These are phyloP conservation scores for Bruguiera gymnorhiza DNA, from an alignment of 345 rosid species.

Conservation along the genomic window DNA sequence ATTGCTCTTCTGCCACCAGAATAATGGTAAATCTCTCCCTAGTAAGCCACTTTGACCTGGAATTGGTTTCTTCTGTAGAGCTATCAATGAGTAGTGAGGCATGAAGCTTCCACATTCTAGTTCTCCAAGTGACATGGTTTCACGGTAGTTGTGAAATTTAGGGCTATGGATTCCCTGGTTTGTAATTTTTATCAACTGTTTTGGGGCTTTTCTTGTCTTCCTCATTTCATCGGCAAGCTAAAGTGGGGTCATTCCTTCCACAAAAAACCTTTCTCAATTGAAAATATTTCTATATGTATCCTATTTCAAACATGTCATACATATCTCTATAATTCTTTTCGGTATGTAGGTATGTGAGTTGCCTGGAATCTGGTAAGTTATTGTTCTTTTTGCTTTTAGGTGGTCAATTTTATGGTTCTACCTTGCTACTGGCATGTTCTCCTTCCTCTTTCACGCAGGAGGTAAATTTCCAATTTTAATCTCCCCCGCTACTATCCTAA, in stretches of 20 bases:
- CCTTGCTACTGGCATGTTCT: not conserved
- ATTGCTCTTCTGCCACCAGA: constrained; percentile 60
- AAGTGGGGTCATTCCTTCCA: not conserved
- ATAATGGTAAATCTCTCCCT: constrained; percentile 23
- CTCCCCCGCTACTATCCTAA: not conserved
- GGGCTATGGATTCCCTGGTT: not conserved
- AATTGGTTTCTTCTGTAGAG: not conserved
- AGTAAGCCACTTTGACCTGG: not conserved
- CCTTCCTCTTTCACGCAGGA: not conserved
- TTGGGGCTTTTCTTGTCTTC: not conserved
- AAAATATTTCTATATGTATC: too few relatives aligned
- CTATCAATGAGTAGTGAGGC: not conserved
- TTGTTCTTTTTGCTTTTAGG: not conserved
- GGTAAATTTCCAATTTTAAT: not conserved
- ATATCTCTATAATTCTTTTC: too few relatives aligned
- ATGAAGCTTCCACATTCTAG: not conserved
- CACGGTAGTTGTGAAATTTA: not conserved
- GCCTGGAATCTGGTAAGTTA: not conserved
- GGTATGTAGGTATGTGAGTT: too few relatives aligned
- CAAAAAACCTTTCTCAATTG: not conserved
- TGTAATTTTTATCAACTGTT: not conserved
- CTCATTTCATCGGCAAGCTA: not conserved
- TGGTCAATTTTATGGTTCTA: not conserved
- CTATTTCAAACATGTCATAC: too few relatives aligned
- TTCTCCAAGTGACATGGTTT: not conserved